Evolutionary conservation across 2,329 filamentous ascomycete genomes (phyloP).

Genomic region (Hypoxylon sp.): DNA sequence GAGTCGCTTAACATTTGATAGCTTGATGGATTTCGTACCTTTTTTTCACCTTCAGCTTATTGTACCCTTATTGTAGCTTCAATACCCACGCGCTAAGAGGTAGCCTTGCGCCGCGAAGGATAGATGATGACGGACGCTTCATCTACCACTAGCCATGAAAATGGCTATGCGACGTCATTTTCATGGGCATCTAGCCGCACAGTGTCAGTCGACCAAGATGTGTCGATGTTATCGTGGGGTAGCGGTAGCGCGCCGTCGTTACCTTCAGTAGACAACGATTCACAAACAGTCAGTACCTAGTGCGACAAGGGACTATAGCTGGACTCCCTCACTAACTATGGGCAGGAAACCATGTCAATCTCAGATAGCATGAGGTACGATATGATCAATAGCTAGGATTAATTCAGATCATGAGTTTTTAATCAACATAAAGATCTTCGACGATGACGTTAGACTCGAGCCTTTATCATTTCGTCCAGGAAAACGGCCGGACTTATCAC

Average conservation of each 20-base stretch:
- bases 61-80: slow-evolving; percentile 9
- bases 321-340: slow-evolving; percentile 15
- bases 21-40: slow-evolving; percentile 2
- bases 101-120: slow-evolving; percentile 17
- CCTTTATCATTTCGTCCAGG: slow-evolving; percentile 50
- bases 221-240: slow-evolving; percentile 47
- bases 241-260: slow-evolving; percentile 47
- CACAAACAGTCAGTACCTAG: slow-evolving; percentile 39
- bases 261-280: slow-evolving; percentile 48
- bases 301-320: not conserved
- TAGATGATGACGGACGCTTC: slow-evolving; percentile 25
- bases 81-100: slow-evolving; percentile 5
- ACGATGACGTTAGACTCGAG: slow-evolving; percentile 51
- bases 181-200: slow-evolving; percentile 34
- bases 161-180: slow-evolving; percentile 19
- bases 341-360: slow-evolving; percentile 33
- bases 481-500: slow-evolving; percentile 54
- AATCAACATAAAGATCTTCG: slow-evolving; percentile 46
- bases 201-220: slow-evolving; percentile 29
- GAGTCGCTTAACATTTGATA: slow-evolving; percentile 1
- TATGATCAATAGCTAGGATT: not conserved
- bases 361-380: slow-evolving; percentile 38
- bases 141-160: slow-evolving; percentile 6
- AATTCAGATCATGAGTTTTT: slow-evolving; percentile 1
- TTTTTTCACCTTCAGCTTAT: slow-evolving; percentile 5